phyloP scores from a whole-genome alignment of 1,284 basidiomycete genomes.

The Ustilago hordei region DNA sequence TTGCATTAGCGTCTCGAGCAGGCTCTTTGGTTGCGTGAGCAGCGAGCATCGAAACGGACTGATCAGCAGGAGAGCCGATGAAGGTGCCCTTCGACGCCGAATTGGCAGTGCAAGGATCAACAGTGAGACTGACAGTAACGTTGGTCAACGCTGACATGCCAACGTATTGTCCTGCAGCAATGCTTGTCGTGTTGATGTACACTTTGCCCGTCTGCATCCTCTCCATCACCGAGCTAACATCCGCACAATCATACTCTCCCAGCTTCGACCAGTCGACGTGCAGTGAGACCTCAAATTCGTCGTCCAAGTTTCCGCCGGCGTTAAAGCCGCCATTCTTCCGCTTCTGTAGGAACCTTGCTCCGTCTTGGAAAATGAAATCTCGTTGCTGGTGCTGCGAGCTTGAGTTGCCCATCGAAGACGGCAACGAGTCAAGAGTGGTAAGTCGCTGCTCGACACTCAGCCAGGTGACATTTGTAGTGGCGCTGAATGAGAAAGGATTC shows the following conservation, averaged over 20 bases:
- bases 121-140: constrained; percentile 27
- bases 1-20: constrained; percentile 71
- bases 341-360: constrained; percentile 6
- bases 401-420: background rate
- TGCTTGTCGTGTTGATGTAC: constrained; percentile 31
- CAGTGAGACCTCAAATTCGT: constrained; percentile 24
- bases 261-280: constrained; percentile 25
- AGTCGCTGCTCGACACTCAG: constrained; percentile 19
- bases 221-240: background rate
- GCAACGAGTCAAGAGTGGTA: background rate
- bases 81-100: constrained; percentile 73
- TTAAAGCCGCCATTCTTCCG: constrained; percentile 18
- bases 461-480: constrained; percentile 25
- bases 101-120: constrained; percentile 74
- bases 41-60: constrained; percentile 33
- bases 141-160: constrained; percentile 31
- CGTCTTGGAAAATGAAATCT: background rate
- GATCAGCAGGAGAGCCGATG: constrained; percentile 25
- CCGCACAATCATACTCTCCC: constrained; percentile 5
- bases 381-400: constrained; percentile 7
- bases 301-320: constrained; percentile 30
- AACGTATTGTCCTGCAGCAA: constrained; percentile 12
- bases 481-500: constrained; percentile 19
- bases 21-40: constrained; percentile 15
- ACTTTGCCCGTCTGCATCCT: constrained; percentile 23